A percentile compares a stretch with the other conserved stretches of the same genome.
These are phyloP conservation scores for Metschnikowia peoriensis DNA, from an alignment of 805 yeast genomes.

Conservation along the genomic window DNA sequence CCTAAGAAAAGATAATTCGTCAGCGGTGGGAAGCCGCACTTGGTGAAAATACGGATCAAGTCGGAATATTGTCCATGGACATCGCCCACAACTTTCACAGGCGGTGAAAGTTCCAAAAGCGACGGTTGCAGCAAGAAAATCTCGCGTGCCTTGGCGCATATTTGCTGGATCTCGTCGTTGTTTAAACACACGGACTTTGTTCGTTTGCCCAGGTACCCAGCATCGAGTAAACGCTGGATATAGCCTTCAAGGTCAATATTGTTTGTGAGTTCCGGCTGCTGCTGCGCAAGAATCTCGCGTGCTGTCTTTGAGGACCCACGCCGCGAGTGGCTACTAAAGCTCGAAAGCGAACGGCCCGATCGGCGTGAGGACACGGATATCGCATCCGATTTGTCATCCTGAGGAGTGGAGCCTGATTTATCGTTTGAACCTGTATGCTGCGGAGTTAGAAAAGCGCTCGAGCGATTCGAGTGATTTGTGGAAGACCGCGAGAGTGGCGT, in stretches of 20 bases:
- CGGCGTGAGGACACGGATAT: conserved; percentile 16
- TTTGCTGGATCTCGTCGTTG: conserved; percentile 74
- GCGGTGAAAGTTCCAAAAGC: conserved; percentile 78
- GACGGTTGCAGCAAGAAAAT: conserved; percentile 89
- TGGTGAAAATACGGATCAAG: conserved; percentile 82
- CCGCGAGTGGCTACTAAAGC: conserved; percentile 14
- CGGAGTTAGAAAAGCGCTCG: conserved; percentile 16
- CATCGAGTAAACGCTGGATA: conserved; percentile 88
- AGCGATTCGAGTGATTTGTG: conserved; percentile 17
- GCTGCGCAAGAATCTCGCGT: conserved; percentile 10
- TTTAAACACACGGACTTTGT: conserved; percentile 87
- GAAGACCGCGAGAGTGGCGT: conserved; percentile 22
- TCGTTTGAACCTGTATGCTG: conserved; percentile 17
- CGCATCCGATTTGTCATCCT: conserved; percentile 19
- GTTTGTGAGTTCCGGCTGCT: conserved; percentile 14
- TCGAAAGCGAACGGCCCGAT: conserved; percentile 19
- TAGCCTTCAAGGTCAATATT: conserved; percentile 72
- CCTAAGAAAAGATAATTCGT: conserved; percentile 91
- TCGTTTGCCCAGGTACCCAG: conserved; percentile 93
- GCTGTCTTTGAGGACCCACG: conserved; percentile 15
- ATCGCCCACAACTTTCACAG: conserved; percentile 87
- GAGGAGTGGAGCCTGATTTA: conserved; percentile 2
- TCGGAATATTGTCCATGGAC: conserved; percentile 97
- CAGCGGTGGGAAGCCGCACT: conserved; percentile 96
- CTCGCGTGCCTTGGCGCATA: conserved; percentile 87